Conservation (phyloP, 345 rosid genomes). For the Euphorbia lathyris region DNA sequence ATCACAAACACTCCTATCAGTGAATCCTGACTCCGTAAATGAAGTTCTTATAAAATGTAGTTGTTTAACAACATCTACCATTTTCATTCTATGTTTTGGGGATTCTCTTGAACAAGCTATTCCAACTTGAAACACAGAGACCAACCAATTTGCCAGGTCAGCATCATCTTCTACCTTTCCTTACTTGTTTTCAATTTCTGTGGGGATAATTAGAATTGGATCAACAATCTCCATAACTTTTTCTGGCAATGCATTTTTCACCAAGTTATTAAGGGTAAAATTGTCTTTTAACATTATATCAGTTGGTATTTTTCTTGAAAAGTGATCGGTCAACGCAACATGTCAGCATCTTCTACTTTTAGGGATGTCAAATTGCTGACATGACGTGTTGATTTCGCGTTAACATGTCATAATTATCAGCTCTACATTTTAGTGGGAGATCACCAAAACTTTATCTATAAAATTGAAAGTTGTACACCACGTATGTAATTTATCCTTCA, state of each 20-base stretch:
- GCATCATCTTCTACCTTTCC: neutral
- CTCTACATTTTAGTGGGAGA: too few species aligned
- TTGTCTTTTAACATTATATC: slow-evolving; percentile 11
- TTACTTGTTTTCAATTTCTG: neutral
- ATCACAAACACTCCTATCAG: too few species aligned
- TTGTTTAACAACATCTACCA: slow-evolving; percentile 9
- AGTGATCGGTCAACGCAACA: too few species aligned
- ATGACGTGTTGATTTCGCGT: too few species aligned
- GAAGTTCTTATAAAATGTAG: neutral
- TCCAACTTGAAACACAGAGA: slow-evolving; percentile 4
- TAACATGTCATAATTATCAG: too few species aligned
- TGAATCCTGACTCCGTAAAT: too few species aligned
- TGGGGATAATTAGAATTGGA: neutral
- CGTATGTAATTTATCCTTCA: too few species aligned
- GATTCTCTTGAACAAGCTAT: slow-evolving; percentile 8
- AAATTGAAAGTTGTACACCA: too few species aligned
- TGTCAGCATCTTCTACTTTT: too few species aligned
- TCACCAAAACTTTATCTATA: too few species aligned
- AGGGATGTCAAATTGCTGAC: too few species aligned
- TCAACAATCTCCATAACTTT: neutral
- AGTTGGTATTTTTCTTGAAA: slow-evolving; percentile 13
- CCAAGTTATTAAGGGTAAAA: neutral
- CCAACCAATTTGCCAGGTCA: neutral
- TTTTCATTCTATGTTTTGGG: slow-evolving; percentile 3
- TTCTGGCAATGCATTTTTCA: neutral